phyloP scores from a whole-genome alignment of 352 stramenopile genomes.

The Phytophthora tubulina region DNA sequence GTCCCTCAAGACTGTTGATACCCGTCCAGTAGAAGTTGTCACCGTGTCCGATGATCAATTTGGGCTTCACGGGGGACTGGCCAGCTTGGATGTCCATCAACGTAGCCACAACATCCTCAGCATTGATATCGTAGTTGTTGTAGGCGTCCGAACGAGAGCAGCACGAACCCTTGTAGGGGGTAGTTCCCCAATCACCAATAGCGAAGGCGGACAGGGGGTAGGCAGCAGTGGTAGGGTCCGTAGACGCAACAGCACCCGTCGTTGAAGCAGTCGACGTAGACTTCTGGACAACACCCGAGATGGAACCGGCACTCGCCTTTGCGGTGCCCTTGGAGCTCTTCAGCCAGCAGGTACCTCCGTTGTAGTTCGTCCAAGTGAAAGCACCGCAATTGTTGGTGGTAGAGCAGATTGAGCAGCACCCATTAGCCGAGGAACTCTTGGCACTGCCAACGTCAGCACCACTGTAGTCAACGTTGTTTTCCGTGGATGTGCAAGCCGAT shows the following conservation, averaged over 20 bases:
- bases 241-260: constrained; percentile 1
- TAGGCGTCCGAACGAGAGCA: constrained; percentile 19
- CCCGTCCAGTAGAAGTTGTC: constrained; percentile 33
- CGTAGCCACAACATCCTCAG: constrained; percentile 26
- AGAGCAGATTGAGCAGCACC: constrained; percentile 24
- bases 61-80: constrained; percentile 18
- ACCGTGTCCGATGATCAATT: constrained; percentile 26
- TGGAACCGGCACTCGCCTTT: not conserved
- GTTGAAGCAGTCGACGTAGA: constrained; percentile 4
- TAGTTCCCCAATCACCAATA: constrained; percentile 35
- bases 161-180: constrained; percentile 23
- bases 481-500: constrained; percentile 1
- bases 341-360: constrained; percentile 20
- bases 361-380: constrained; percentile 27
- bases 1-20: constrained; percentile 20
- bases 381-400: constrained; percentile 6
- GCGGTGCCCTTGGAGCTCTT: constrained; percentile 9
- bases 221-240: constrained; percentile 9
- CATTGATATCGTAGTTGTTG: constrained; percentile 32
- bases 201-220: constrained; percentile 24
- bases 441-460: constrained; percentile 12
- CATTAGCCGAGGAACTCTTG: constrained; percentile 10
- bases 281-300: constrained; percentile 2
- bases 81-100: constrained; percentile 31
- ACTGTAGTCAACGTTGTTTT: constrained; percentile 25